Conservation (phyloP, 169 alveolate species). For the Plasmodium vivax region DNA sequence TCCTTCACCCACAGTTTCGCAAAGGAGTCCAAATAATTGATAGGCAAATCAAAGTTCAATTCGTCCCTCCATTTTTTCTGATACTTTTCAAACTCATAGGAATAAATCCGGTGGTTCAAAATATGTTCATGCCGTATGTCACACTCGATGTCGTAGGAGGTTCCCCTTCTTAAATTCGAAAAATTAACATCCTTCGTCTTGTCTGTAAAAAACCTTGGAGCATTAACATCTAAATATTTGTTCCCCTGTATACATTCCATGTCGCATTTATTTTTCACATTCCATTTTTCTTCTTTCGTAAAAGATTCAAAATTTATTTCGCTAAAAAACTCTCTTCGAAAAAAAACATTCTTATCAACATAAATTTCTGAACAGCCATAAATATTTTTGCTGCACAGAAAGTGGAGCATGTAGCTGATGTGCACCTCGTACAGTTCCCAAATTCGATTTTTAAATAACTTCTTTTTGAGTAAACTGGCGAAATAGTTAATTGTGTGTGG, state of each 20-base stretch:
- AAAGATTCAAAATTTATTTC: slow-evolving; percentile 27
- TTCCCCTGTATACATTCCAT: slow-evolving; percentile 35
- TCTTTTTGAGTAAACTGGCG: slow-evolving; percentile 59
- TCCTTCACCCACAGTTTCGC: slow-evolving; percentile 59
- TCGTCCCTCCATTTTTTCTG: slow-evolving; percentile 56
- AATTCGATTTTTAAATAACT: slow-evolving; percentile 48
- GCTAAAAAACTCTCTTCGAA: slow-evolving; percentile 54
- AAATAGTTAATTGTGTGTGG: slow-evolving; percentile 42
- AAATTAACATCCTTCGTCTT: slow-evolving; percentile 56
- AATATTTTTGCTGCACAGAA: slow-evolving; percentile 58
- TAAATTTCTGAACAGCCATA: slow-evolving; percentile 72
- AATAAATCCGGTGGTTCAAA: slow-evolving; percentile 17
- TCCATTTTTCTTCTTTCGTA: slow-evolving; percentile 52
- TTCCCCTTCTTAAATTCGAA: slow-evolving; percentile 55
- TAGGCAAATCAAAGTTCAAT: slow-evolving; percentile 47
- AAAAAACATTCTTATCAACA: slow-evolving; percentile 6
- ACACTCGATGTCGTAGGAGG: slow-evolving; percentile 61
- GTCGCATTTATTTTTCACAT: not conserved
- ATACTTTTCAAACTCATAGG: slow-evolving; percentile 42
- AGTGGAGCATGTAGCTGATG: slow-evolving; percentile 63
- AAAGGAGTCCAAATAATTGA: slow-evolving; percentile 58
- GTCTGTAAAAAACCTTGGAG: slow-evolving; percentile 35
- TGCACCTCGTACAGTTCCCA: slow-evolving; percentile 74
- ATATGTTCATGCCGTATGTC: slow-evolving; percentile 57
- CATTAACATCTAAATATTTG: slow-evolving; percentile 33